A percentile compares a stretch with the other conserved stretches of the same genome.
Conservation (phyloP, 345 rosid species). For the Pistacia vera region DNA sequence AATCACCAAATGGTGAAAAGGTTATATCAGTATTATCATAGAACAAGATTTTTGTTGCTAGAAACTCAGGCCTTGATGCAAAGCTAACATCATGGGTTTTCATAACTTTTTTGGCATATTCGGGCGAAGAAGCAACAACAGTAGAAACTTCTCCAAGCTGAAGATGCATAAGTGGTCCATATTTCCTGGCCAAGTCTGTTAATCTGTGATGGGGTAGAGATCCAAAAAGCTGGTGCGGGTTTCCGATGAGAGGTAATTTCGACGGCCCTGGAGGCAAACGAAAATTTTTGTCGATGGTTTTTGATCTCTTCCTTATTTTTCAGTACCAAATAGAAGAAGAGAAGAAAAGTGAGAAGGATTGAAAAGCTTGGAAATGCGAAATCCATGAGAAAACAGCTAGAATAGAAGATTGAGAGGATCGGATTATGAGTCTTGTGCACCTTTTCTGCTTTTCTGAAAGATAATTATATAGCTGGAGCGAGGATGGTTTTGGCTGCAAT, state of each 20-base stretch:
- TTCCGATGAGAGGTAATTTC: conserved; percentile 40
- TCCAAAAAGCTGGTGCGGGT: conserved; percentile 27
- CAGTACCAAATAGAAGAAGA: conserved; percentile 7
- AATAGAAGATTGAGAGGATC: too few species aligned
- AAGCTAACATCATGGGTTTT: conserved; percentile 33
- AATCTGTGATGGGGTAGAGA: conserved; percentile 22
- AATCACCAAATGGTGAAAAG: conserved; percentile 19
- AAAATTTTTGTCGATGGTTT: background rate
- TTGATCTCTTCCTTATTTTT: background rate
- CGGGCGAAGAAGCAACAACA: conserved; percentile 29
- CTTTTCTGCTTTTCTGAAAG: too few species aligned
- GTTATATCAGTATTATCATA: conserved; percentile 4
- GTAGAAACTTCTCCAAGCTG: conserved; percentile 27
- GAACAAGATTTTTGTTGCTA: background rate
- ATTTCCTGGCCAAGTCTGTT: conserved; percentile 18
- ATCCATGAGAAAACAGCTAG: background rate
- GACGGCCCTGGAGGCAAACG: conserved; percentile 39
- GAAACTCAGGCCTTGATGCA: conserved; percentile 25
- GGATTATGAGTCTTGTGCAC: too few species aligned
- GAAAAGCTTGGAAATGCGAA: background rate
- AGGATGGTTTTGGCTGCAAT: too few species aligned
- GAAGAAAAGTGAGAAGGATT: background rate
- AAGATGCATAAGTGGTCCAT: conserved; percentile 27
- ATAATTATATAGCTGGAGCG: background rate
- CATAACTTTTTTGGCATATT: conserved; percentile 31